Evolutionary conservation across 805 yeast species (phyloP), one percentile per base, ranked within the genome.

Genomic region (Lipomyces lipofer): DNA sequence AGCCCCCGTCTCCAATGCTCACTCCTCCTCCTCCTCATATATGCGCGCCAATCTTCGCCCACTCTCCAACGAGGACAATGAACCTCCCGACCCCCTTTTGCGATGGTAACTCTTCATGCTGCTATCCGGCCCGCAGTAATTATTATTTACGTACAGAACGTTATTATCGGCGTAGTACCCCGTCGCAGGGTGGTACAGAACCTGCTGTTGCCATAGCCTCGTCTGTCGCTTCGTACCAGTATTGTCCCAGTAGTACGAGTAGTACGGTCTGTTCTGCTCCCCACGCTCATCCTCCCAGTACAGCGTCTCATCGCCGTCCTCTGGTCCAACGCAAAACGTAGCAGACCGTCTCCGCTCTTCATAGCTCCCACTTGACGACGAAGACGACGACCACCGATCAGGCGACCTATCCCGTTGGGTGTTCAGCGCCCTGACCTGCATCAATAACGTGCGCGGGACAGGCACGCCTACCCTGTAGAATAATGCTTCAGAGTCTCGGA

Each of bases 1-100:
- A 36, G 12, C 8, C 9, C 21, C 17, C 12, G 0, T 4, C 15
- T 36, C 21, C 21, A 33, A 33, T 36, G n/a, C n/a, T 15, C 35
- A 35, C 25, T 28, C 33, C 47, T 54, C 53, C 7, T 54, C 52
- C 17, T 54, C 59, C 39, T 54, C 59, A 45, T 47, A 35, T 27
- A 54, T 54, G 10, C 28, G 33, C 13, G 49, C 59, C 15, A 54
- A 32, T 8, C 38, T 22, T 21, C 52, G 45, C 6, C 47, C 52
- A 28, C 28, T 44, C 7, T 33, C 49, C 40, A 46, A 28, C 17
- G 59, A 54, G 15, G 55, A 33, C 27, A 47, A 27, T 10, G 52
- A 46, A 3, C 51, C 44, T 6, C 36, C 46, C 15, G 52, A 46
- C 3, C 51, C 44, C 7, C 36, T 43, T 2, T 48, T 40, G n/a